Evolutionary conservation across 2,329 filamentous ascomycete species (phyloP).

Genomic region (Stemphylium beticola): DNA sequence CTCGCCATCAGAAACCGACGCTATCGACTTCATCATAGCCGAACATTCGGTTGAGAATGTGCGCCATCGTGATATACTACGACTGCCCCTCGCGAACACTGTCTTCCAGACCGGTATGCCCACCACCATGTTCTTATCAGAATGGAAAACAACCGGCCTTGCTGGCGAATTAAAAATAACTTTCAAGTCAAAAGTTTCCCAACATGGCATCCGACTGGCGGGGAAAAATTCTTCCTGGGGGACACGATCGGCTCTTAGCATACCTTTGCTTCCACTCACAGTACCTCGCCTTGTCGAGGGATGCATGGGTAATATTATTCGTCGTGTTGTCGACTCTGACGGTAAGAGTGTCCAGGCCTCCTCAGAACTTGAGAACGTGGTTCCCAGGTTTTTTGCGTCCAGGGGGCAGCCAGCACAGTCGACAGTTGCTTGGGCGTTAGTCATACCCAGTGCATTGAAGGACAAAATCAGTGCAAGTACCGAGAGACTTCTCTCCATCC

Average conservation of each 20-base stretch:
- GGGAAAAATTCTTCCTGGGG: background rate
- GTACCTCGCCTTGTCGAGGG: conserved; percentile 65
- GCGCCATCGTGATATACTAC: conserved; percentile 32
- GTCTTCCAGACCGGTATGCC: conserved; percentile 72
- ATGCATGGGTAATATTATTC: conserved; percentile 80
- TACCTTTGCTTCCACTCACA: conserved; percentile 69
- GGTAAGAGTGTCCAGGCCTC: conserved; percentile 66
- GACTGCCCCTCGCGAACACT: conserved; percentile 77
- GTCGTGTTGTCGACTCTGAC: conserved; percentile 60
- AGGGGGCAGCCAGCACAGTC: conserved; percentile 51
- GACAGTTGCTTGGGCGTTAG: conserved; percentile 75
- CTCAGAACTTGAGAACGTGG: conserved; percentile 70
- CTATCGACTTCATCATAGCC: conserved; percentile 33
- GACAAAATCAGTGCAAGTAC: conserved; percentile 6
- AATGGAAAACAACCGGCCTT: conserved; percentile 23
- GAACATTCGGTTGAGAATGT: conserved; percentile 2
- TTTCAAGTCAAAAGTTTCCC: conserved; percentile 20
- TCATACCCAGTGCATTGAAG: conserved; percentile 56
- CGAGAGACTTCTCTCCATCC: conserved; percentile 8
- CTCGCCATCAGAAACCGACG: conserved; percentile 21
- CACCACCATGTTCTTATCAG: conserved; percentile 35
- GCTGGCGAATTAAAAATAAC: conserved; percentile 9
- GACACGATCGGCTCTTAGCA: conserved; percentile 29
- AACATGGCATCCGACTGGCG: conserved; percentile 23
- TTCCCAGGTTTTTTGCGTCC: conserved; percentile 64